Base-by-base conservation (phyloP, 2,329 filamentous ascomycete genomes). In the Hymenoscyphus fraxineus region DNA sequence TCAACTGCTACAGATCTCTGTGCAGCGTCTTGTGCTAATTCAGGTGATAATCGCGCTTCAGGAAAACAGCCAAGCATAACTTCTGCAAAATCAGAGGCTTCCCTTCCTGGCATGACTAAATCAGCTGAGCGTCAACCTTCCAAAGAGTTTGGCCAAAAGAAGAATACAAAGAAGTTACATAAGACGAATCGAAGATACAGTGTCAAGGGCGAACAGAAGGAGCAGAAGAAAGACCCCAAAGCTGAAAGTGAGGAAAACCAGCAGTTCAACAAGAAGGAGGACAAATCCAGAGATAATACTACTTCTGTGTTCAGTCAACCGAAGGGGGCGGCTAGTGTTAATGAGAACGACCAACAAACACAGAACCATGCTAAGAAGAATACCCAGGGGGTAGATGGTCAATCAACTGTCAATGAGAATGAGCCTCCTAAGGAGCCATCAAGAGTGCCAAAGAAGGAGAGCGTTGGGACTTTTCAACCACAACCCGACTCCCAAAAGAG, bases 71-170 rank as follows among this genome's bases (percentile, higher is more conserved):
- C 38, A 22, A 27, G 58, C 38, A 41, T 59, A 7, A 38, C 38
- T 40, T 40, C 58, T 59, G n/a, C 9, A 22, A 40, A 40, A 13
- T 59, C 58, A n/a, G 35, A 59, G 10, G 13, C 22, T 15, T 22
- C 35, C 38, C 19, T 41, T 15, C 3, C 58, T 27, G 38, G 35
- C 19, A 41, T n/a, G 22, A 31, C 12, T 13, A 59, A 59, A 39
- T 27, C 58, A 10, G 44, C 22, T 22, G 44, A 51, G 22, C 44
- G 22, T 39, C 56, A 58, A 58, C 38, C n/a, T 58, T 58, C 59
- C 22, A 58, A 59, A 2, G 44, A 51, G 19, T n/a, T 9, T 22
- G 44, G 44, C 7, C 44, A 51, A 19, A 51, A 51, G 44, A 51
- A 27, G 44, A 9, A 3, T 51, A 10, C 44, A 10, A 51, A 51